Base-by-base conservation (phyloP, 352 stramenopile genomes). In the Phytophthora litchii region DNA sequence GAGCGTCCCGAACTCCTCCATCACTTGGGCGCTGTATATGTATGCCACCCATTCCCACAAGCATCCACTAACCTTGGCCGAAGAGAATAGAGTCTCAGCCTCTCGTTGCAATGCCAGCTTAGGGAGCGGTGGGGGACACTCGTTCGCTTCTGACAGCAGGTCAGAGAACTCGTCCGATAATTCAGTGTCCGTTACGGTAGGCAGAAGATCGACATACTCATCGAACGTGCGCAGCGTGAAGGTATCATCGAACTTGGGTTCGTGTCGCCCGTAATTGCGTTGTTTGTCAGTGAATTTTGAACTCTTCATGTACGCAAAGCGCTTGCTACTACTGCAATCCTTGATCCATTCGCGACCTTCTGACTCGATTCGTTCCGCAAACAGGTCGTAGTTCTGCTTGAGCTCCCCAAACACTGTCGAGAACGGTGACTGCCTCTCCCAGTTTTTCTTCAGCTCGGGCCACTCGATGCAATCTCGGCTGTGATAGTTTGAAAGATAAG, bases 1-100 rank as follows among this genome's bases (percentile, higher is more conserved):
- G 1, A 81, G 49, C 1, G 65, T 72, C 29, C 74, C 72, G 31
- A 84, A 84, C 51, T 79, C 74, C 17, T 76, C 62, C 49, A 67
- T 63, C 41, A 78, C 49, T 54, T 84, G 71, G 20, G 54, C 52
- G 37, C 68, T 64, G 57, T 72, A 76, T 27, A 84, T 55, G 45
- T 63, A 63, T n/a, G 69, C 62, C 27, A 81, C 56, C 69, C 72
- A 84, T 37, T 75, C 47, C 45, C 49, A 72, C 57, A 81, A 73
- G 19, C 42, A 27, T 3, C 55, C 59, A n/a, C 21, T 61, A 23
- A 54, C 40, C 12, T 35, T 29, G 5, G 38, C 60, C 3, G 36
- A 36, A 0, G 20, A 3, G 16, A 75, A 64, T 29, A 60, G n/a
- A 2, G 4, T n/a, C 12, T 50, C 40, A 16, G 52, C 38, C 16